phyloP scores from a whole-genome alignment of 75 land plant species.

The Pseudotsuga menziesii region DNA sequence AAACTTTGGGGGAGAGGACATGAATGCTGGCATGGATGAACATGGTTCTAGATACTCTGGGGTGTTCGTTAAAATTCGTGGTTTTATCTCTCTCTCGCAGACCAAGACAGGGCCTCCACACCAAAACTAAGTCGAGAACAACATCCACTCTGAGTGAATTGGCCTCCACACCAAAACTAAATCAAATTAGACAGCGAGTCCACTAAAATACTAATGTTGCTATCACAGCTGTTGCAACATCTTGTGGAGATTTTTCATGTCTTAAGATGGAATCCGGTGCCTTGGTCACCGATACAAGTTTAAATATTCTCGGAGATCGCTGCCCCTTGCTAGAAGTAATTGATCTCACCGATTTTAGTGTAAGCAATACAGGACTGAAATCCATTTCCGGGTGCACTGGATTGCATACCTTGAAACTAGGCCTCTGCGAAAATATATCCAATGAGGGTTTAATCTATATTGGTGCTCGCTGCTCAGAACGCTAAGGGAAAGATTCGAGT shows the following conservation, averaged over 20 bases:
- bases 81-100: too few relatives aligned
- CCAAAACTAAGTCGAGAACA: too few relatives aligned
- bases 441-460: slow-evolving; percentile 61
- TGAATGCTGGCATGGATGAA: slow-evolving; percentile 72
- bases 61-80: too few relatives aligned
- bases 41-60: slow-evolving; percentile 66
- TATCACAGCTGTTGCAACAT: slow-evolving; percentile 47
- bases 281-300: slow-evolving; percentile 50
- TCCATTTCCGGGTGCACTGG: too few relatives aligned
- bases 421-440: slow-evolving; percentile 58
- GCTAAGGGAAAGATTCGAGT: too few relatives aligned
- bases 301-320: slow-evolving; percentile 50
- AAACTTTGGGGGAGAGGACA: slow-evolving; percentile 49
- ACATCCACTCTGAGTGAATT: too few relatives aligned
- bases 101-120: too few relatives aligned
- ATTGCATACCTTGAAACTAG: slow-evolving; percentile 48
- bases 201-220: slow-evolving; percentile 33
- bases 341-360: slow-evolving; percentile 81
- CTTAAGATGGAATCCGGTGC: slow-evolving; percentile 91
- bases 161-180: too few relatives aligned
- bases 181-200: too few relatives aligned
- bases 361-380: slow-evolving; percentile 60
- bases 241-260: slow-evolving; percentile 58
- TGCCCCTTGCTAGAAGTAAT: slow-evolving; percentile 75
- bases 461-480: slow-evolving; percentile 48